Evolutionary conservation across 2,329 filamentous ascomycete genomes (phyloP).

Genomic region (Coleophoma crateriformis): DNA sequence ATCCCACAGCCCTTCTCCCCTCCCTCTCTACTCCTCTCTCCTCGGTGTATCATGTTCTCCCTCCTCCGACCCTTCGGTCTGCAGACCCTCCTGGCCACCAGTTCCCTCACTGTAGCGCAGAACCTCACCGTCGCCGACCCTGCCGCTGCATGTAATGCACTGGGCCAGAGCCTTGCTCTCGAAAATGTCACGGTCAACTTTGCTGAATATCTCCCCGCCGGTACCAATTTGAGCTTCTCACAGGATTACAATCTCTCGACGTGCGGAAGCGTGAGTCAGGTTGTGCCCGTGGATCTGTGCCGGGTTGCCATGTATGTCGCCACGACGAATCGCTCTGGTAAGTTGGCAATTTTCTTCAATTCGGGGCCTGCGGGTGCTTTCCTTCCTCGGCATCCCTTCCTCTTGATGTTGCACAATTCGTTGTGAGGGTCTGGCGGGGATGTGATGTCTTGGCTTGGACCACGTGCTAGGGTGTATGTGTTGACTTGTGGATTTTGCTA

Average conservation of each 20-base stretch:
- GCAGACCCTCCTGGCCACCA: neutral
- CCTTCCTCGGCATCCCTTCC: too few relatives aligned
- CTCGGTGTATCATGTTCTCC: neutral
- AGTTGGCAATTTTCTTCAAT: neutral
- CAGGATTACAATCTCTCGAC: constrained; percentile 9
- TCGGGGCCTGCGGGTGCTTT: too few relatives aligned
- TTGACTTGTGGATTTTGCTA: neutral
- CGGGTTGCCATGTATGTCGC: constrained; percentile 13
- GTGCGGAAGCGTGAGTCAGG: constrained; percentile 6
- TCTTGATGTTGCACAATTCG: too few relatives aligned
- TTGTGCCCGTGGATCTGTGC: constrained; percentile 10
- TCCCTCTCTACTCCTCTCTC: neutral
- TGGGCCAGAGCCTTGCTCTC: constrained; percentile 5
- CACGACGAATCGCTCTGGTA: constrained; percentile 6
- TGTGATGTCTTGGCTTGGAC: too few relatives aligned
- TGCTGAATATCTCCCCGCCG: neutral
- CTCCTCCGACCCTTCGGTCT: neutral
- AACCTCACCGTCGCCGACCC: constrained; percentile 3
- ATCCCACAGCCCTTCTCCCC: neutral
- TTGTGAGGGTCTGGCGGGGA: too few relatives aligned
- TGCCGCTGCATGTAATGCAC: constrained; percentile 1
- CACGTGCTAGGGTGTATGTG: too few relatives aligned
- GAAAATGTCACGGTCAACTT: constrained; percentile 13
- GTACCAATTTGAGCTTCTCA: constrained; percentile 1
- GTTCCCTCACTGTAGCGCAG: neutral